These are phyloP conservation scores for Oxyria digyna DNA, from an alignment of 148 eudicot species.

Conservation along the genomic window DNA sequence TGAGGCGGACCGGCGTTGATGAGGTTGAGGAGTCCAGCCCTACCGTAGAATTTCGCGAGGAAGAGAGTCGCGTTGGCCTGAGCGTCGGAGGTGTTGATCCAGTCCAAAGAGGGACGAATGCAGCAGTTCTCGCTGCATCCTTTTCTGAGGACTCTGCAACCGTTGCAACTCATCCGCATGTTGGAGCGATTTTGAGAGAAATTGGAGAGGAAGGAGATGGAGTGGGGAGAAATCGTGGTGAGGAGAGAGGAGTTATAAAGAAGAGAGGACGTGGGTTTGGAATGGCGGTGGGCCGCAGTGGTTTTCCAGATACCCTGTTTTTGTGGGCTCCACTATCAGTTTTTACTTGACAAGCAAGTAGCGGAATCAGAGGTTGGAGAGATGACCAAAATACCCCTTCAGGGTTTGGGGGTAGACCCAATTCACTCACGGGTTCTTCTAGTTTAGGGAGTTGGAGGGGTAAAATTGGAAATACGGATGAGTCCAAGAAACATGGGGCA, in stretches of 20 bases:
- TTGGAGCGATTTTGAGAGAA: background rate
- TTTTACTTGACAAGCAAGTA: slow-evolving; percentile 6
- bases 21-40: slow-evolving; percentile 79
- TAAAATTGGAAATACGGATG: background rate
- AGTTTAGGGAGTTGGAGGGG: background rate
- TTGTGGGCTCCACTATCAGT: background rate
- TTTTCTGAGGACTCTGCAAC: slow-evolving; percentile 69
- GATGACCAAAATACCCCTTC: background rate
- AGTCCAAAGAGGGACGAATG: slow-evolving; percentile 63
- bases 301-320: slow-evolving; percentile 7
- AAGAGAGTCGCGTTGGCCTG: slow-evolving; percentile 83
- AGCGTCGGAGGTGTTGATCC: slow-evolving; percentile 58
- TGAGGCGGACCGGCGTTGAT: slow-evolving; percentile 56
- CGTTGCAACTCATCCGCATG: slow-evolving; percentile 88
- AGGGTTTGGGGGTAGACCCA: no score
- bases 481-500: slow-evolving; percentile 5
- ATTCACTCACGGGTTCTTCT: no score
- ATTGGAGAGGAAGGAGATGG: background rate
- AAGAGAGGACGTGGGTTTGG: slow-evolving; percentile 1
- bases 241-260: background rate
- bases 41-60: slow-evolving; percentile 81
- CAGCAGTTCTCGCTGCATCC: slow-evolving; percentile 66
- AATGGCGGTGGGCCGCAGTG: slow-evolving; percentile 7
- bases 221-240: background rate
- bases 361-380: background rate